Evolutionary conservation across 768 basidiomycete species (phyloP).

Genomic region (Cubamyces lactineus): DNA sequence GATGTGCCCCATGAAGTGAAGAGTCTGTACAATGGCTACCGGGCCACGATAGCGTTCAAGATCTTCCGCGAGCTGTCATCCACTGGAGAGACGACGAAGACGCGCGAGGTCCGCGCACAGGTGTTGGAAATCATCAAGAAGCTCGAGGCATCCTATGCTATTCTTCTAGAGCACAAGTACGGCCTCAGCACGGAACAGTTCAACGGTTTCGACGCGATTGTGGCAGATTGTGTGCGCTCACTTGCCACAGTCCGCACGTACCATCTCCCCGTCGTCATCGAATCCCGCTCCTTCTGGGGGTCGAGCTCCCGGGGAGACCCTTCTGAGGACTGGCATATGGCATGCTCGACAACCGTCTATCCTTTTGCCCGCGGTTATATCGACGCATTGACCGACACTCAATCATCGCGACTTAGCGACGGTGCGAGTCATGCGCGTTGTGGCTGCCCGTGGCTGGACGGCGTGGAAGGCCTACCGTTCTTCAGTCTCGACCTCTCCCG

Average conservation of each 20-base stretch:
- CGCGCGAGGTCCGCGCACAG: neutral
- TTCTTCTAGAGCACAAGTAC: conserved; percentile 35
- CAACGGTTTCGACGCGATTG: conserved; percentile 31
- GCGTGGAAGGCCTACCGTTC: conserved; percentile 23
- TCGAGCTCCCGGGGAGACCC: neutral
- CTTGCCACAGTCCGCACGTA: conserved; percentile 17
- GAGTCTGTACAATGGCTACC: conserved; percentile 21
- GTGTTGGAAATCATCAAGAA: conserved; percentile 10
- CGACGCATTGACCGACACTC: neutral
- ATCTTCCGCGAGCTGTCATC: conserved; percentile 27
- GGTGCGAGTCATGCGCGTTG: neutral
- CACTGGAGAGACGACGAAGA: neutral
- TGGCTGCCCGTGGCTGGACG: conserved; percentile 3
- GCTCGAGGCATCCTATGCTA: conserved; percentile 29
- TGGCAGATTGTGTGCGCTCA: conserved; percentile 14
- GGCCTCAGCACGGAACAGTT: conserved; percentile 30
- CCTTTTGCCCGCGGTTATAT: conserved; percentile 31
- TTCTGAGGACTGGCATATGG: neutral
- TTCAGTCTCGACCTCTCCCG: conserved; percentile 7
- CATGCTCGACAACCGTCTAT: conserved; percentile 13
- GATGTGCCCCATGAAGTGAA: conserved; percentile 34
- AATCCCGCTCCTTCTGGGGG: neutral
- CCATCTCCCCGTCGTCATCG: conserved; percentile 28
- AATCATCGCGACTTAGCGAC: neutral
- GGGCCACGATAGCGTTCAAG: conserved; percentile 38